Percentiles rank a stretch among this genome's conserved stretches.
phyloP scores from a whole-genome alignment of 2,329 filamentous ascomycete species.

The Alternaria sp. region DNA sequence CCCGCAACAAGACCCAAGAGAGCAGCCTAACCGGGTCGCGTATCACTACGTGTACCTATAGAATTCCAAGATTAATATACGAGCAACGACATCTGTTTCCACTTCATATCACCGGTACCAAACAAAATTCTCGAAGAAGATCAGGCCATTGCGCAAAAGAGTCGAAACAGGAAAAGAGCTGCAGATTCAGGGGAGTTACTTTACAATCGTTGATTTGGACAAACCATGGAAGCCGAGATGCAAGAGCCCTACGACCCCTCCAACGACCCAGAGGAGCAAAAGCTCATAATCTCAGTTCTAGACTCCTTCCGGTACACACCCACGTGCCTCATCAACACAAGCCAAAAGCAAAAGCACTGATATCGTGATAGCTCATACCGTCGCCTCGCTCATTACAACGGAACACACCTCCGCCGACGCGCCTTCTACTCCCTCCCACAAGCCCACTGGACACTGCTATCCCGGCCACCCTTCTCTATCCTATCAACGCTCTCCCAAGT shows the following conservation, averaged over 20 bases:
- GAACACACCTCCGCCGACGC: constrained; percentile 87
- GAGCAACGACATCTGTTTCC: too few species aligned
- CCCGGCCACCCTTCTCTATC: constrained; percentile 80
- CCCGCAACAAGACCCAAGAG: background rate
- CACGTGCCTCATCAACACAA: background rate
- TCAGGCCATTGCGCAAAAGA: too few species aligned
- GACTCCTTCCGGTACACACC: constrained; percentile 80
- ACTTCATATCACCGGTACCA: too few species aligned
- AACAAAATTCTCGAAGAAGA: too few species aligned
- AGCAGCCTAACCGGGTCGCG: too few species aligned
- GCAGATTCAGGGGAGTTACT: too few species aligned
- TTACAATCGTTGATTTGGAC: too few species aligned
- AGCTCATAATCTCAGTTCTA: constrained; percentile 79
- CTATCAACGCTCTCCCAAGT: constrained; percentile 78
- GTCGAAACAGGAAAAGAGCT: too few species aligned
- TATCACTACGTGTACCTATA: too few species aligned
- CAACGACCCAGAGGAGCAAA: constrained; percentile 78
- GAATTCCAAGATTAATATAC: too few species aligned
- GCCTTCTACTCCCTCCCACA: constrained; percentile 91
- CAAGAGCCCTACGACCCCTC: constrained; percentile 68
- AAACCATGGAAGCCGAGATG: constrained; percentile 52
- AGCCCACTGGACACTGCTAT: constrained; percentile 81
- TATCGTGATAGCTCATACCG: constrained; percentile 73
- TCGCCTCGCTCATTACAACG: constrained; percentile 83
- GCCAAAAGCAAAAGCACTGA: background rate